Percentiles rank a stretch among this genome's conserved stretches.
phyloP scores from a whole-genome alignment of 805 yeast species.

The Wickerhamiella azyma region DNA sequence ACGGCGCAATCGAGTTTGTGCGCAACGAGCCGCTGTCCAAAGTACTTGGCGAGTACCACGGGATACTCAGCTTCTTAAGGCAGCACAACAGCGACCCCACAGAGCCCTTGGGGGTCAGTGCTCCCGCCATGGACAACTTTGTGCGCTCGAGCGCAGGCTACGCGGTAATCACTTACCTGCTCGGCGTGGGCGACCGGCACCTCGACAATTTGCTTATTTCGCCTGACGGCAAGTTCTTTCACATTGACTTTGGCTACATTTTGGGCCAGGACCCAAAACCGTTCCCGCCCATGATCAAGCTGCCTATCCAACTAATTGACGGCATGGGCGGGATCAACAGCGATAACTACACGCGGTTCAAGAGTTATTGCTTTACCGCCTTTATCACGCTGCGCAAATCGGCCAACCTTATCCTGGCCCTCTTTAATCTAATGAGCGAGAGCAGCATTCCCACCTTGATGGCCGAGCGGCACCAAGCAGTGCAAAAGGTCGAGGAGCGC shows the following conservation, averaged over 20 bases:
- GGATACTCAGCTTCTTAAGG: conserved; percentile 58
- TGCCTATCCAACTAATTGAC: conserved; percentile 91
- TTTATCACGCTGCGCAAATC: conserved; percentile 81
- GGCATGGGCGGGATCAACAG: conserved; percentile 94
- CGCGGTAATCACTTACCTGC: conserved; percentile 83
- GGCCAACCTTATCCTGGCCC: conserved; percentile 74
- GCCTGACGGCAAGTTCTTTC: conserved; percentile 84
- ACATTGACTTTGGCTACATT: conserved; percentile 95
- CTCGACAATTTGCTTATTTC: conserved; percentile 74
- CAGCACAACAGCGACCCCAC: conserved; percentile 44
- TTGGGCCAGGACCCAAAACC: conserved; percentile 97
- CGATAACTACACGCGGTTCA: conserved; percentile 71
- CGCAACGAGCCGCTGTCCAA: conserved; percentile 82
- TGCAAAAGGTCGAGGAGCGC: conserved; percentile 84
- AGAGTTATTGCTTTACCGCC: conserved; percentile 88
- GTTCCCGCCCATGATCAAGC: conserved; percentile 94
- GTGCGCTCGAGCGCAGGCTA: conserved; percentile 95
- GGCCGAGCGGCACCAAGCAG: conserved; percentile 72
- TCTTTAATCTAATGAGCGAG: conserved; percentile 87
- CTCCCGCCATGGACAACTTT: conserved; percentile 79
- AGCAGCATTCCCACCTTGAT: conserved; percentile 85
- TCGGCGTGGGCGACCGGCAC: conserved; percentile 97
- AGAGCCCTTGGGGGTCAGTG: conserved; percentile 31
- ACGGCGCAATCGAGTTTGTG: conserved; percentile 89
- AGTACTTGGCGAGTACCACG: conserved; percentile 59